Percentiles rank a stretch among this genome's conserved stretches.
Evolutionary conservation across 306 rosid species (phyloP).

Genomic region (Cucurbita moschata): DNA sequence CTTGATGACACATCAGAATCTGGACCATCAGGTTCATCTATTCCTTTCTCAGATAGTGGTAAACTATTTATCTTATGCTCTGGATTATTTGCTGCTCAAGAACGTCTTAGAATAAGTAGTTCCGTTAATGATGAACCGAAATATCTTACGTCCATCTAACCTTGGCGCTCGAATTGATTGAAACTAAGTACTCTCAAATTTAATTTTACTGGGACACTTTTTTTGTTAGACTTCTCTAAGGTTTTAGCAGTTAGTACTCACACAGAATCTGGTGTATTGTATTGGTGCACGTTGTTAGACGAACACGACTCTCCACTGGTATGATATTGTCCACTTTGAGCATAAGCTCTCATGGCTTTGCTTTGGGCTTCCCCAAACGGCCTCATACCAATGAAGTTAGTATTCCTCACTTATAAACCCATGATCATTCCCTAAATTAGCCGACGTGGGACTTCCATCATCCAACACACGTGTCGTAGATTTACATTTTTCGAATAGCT

Average conservation of each 20-base stretch:
- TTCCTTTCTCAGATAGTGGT: constrained; percentile 38
- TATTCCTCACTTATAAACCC: too few relatives aligned
- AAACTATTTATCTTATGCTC: background rate
- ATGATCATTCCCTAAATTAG: too few relatives aligned
- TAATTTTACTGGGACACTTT: background rate
- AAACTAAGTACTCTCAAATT: background rate
- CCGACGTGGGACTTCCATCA: too few relatives aligned
- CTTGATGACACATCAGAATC: constrained; percentile 44
- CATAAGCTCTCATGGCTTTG: too few relatives aligned
- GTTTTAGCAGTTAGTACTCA: background rate
- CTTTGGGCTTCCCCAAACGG: too few relatives aligned
- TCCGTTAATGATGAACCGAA: background rate
- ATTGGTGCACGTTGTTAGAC: too few relatives aligned
- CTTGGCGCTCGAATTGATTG: background rate
- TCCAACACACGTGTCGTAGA: background rate
- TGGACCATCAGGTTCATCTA: constrained; percentile 25
- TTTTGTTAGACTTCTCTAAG: background rate
- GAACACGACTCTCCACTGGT: too few relatives aligned
- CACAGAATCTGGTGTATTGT: background rate
- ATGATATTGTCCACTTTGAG: too few relatives aligned
- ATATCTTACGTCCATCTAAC: background rate
- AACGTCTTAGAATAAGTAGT: background rate
- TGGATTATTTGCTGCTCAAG: background rate
- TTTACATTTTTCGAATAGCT: background rate
- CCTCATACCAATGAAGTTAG: too few relatives aligned